Percentiles rank a stretch among this genome's conserved stretches.
Conservation (phyloP, 257 asterid genomes). For the Paraleonurus japonicus region DNA sequence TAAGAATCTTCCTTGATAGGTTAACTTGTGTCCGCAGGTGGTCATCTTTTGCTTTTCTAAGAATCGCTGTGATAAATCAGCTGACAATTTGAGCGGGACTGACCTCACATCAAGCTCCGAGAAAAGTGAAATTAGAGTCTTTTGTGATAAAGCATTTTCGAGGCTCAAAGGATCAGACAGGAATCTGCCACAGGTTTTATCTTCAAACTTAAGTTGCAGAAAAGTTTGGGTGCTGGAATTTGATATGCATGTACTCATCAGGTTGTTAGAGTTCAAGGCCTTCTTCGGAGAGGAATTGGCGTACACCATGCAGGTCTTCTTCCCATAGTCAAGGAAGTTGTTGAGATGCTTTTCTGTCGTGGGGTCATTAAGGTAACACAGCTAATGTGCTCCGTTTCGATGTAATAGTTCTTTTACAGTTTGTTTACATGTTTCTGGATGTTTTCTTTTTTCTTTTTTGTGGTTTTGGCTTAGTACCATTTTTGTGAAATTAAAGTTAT, state of each 20-base stretch:
- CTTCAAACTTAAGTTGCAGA: constrained; percentile 21
- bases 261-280: constrained; percentile 94
- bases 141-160: constrained; percentile 96
- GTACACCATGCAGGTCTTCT: constrained; percentile 98
- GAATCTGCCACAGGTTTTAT: constrained; percentile 88
- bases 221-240: constrained; percentile 22
- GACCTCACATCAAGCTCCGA: constrained; percentile 94
- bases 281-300: constrained; percentile 90
- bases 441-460: not conserved
- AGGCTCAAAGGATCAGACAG: constrained; percentile 96
- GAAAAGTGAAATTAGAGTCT: constrained; percentile 92
- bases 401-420: constrained; percentile 18
- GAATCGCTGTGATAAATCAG: constrained; percentile 90
- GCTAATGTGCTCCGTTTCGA: constrained; percentile 9
- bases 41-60: constrained; percentile 97
- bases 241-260: constrained; percentile 35
- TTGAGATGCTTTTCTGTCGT: constrained; percentile 99
- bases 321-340: constrained; percentile 98
- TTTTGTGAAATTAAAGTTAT: not conserved
- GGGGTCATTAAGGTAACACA: constrained; percentile 85
- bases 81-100: constrained; percentile 77
- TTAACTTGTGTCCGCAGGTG: constrained; percentile 53
- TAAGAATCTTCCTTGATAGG: constrained; percentile 18
- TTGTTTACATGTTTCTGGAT: not conserved
- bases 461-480: constrained; percentile 4